Base-by-base conservation (phyloP, 768 basidiomycete species). In the Lentinula boryana region DNA sequence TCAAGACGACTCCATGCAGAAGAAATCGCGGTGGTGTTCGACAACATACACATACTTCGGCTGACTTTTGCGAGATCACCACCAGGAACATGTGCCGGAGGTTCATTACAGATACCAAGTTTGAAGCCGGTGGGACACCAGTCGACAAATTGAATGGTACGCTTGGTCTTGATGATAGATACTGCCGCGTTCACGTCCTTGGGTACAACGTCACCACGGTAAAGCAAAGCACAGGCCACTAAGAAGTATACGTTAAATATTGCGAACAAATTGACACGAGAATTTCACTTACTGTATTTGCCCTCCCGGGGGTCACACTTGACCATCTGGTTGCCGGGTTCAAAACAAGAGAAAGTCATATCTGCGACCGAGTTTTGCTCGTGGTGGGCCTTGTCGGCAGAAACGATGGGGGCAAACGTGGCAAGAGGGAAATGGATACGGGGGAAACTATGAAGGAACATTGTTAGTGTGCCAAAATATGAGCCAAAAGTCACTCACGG, bases 51-150 rank as follows among this genome's bases (percentile, higher is more conserved):
- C 68, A 98, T 84, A 70, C 92, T 95, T 69, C 96, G 89, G 51
- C 88, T 89, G 49, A 88, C 86, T 83, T 95, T 95, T 53, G 96
- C 96, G 65, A 98, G 87, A 69, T 98, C 96, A 62, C 96, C 96
- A 40, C 91, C 89, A 60, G 96, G 95, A 44, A 98, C 92, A 63
- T 83, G 81, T 15, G 95, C 93, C 5, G 96, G 86, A 56, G 95
- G 88, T 74, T 98, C 96, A 72, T 95, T 95, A 82, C 96, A 98
- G 76, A 98, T 91, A 73, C 96, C 96, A 66, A 97, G 89, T 83
- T 95, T 95, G 88, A 95, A 96, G 63, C 95, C 96, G 69, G 96
- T 98, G 43, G 92, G 92, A 75, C 93, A 95, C 95, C 95, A 98
- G 71, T 97, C 95, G 63, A 98, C 95, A 73, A 96, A 97, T 69